Evolutionary conservation across 2,329 filamentous ascomycete species (phyloP), one percentile per base, ranked within the genome.

Genomic region (Ploettnerulaceae sp.): DNA sequence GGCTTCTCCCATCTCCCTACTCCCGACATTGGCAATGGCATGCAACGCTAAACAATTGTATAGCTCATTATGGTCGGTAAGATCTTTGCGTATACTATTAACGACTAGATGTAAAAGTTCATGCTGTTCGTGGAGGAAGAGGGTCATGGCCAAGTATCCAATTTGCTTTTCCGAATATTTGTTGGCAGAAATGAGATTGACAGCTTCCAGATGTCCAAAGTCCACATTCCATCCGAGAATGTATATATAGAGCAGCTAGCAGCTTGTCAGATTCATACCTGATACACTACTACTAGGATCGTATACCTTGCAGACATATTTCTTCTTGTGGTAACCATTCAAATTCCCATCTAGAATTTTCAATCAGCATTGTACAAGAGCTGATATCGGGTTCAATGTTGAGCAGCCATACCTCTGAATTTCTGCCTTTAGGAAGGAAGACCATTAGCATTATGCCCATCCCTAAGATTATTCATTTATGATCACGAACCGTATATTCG

Each of bases 151-250:
- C 59, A 98, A 77, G 66, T 98, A 98, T 46, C 93, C 93, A 64
- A 98, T 98, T 73, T 98, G 93, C 72, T 98, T 98, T 67, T 98
- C 93, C 17, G 91, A 97, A 70, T 97, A 98, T 66, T 97, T 98
- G 63, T 77, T 89, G 46, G 91, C 89, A 21, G 91, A 96, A 59
- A 98, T 94, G 62, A 98, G 79, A 64, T 97, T 97, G 64, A 98
- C 91, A 25, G 94, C 94, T 71, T 98, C 93, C 57, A 98, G 81
- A 66, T 98, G 93, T 46, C 93, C 93, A 68, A 98, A 98, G 67
- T 97, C 94, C 69, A 98, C 91, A 66, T 98, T 91, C 86, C 93
- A 98, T 38, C 93, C 93, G 56, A 98, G 79, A 51, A 98, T 98
- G 69, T 98, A 98, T 62, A 98, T 97, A 68, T 98, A 98, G 52